Evolutionary conservation across 257 asterid genomes (phyloP).

Genomic region (Solanum infundibuliforme): DNA sequence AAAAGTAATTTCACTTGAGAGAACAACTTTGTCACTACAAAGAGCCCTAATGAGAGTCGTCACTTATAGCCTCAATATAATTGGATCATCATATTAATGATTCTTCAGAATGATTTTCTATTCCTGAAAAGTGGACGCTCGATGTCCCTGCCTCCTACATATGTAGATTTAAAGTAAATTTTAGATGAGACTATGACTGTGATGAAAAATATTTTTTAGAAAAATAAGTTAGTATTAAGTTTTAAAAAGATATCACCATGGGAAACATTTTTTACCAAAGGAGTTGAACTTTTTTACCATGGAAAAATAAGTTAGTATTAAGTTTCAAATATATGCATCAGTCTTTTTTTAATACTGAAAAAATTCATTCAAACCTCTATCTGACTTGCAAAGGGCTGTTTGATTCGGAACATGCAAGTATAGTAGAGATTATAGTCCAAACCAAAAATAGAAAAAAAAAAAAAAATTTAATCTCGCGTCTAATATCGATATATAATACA

Average conservation of each 20-base stretch:
- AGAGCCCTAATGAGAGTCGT: not conserved
- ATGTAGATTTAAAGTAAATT: not conserved
- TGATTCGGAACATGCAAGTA: not conserved
- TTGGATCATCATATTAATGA: not conserved
- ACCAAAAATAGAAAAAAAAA: not conserved
- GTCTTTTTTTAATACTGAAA: no score
- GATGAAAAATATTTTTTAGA: not conserved
- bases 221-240: not conserved
- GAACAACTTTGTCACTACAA: not conserved
- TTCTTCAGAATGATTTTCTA: not conserved
- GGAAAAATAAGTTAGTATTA: no score
- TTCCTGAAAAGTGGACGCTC: not conserved
- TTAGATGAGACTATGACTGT: not conserved
- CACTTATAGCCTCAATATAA: not conserved
- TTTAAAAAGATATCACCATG: not conserved
- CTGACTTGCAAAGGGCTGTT: not conserved
- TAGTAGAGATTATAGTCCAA: no score
- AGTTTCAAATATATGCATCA: no score
- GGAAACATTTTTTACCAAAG: not conserved
- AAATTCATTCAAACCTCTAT: not conserved
- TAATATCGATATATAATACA: not conserved
- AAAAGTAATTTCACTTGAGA: not conserved
- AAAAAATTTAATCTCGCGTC: not conserved
- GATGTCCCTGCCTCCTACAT: not conserved
- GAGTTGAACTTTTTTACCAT: not conserved